These are phyloP conservation scores for Ziziphus jujuba DNA, from an alignment of 306 rosid genomes.

Conservation along the genomic window DNA sequence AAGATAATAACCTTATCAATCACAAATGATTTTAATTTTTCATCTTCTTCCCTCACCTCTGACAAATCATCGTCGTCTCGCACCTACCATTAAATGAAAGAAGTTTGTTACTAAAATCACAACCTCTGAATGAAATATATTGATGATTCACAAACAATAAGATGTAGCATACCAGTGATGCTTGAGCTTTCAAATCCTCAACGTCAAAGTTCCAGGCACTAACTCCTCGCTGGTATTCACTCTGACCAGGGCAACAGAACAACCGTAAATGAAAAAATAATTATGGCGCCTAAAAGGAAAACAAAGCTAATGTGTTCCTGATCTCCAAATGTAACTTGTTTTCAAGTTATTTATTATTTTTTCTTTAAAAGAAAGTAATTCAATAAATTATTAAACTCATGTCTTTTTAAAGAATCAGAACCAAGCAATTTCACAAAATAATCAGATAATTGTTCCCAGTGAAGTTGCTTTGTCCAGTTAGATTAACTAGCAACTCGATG, in stretches of 20 bases:
- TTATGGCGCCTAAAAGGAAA: not conserved
- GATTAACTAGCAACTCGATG: no score
- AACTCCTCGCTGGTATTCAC: slow-evolving; percentile 98
- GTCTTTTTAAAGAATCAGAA: not conserved
- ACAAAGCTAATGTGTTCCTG: slow-evolving; percentile 22
- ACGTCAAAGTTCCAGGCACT: slow-evolving; percentile 98
- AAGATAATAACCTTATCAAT: slow-evolving; percentile 34
- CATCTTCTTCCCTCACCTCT: slow-evolving; percentile 75
- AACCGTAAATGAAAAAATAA: not conserved
- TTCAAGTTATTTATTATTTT: not conserved
- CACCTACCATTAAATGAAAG: slow-evolving; percentile 45
- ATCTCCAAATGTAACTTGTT: slow-evolving; percentile 10
- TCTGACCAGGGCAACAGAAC: slow-evolving; percentile 44
- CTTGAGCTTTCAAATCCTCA: slow-evolving; percentile 95
- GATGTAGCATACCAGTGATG: slow-evolving; percentile 68
- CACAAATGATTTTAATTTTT: slow-evolving; percentile 35
- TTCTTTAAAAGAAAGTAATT: not conserved
- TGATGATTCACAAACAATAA: not conserved
- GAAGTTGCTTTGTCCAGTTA: no score
- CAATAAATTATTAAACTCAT: not conserved
- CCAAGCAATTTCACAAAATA: no score
- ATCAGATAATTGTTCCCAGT: no score
- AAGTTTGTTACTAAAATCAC: not conserved
- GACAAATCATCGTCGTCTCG: slow-evolving; percentile 59
- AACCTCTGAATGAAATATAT: not conserved